Evolutionary conservation across 2,329 filamentous ascomycete species (phyloP), one percentile per base, ranked within the genome.

Genomic region (Mycocentrospora acerina): DNA sequence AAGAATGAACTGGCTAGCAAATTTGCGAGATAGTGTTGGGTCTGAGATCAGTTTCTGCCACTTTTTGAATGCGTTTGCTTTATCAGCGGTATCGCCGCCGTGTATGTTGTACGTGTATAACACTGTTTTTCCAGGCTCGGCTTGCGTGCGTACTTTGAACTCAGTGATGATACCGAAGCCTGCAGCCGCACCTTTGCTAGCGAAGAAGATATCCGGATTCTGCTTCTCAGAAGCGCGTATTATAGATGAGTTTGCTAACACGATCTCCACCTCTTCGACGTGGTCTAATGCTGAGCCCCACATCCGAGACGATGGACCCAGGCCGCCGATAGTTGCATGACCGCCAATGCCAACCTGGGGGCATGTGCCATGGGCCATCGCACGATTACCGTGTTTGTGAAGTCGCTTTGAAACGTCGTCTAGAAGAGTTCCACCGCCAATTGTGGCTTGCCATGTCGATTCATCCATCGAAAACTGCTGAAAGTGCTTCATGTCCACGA

Each of bases 351-450:
- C 65, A 8, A 67, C 59, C 39, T 63, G 59, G 2, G 62, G 61
- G 24, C 57, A 62, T n/a, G 60, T 66, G 4, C 77, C 76, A 33
- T 79, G 74, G 7, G 72, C 65, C 27, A 79, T 69, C 0, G 71
- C 75, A 12, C 64, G 62, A 2, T 58, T 57, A 4, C 61, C 64
- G 14, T 62, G 60, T 4, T 63, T 53, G 37, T 65, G 64, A 4
- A 70, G 51, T 7, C 50, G 51, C 32, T 62, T 56, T 2, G 59
- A 64, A 11, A 69, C 52, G 27, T 68, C 59, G 58, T 69, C 37
- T 43, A 81, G 66, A 1, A 77, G 63, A 0, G 75, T 72, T 0
- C 78, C 78, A 2, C 70, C 70, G 30, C 77, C 71, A 18, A 77
- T 67, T 4, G 65, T 70, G 2, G 74, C 75, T 37, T 72, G 66